Evolutionary conservation across 192 early-diverging fungal species (phyloP).

Genomic region (Spizellomyces sp.): DNA sequence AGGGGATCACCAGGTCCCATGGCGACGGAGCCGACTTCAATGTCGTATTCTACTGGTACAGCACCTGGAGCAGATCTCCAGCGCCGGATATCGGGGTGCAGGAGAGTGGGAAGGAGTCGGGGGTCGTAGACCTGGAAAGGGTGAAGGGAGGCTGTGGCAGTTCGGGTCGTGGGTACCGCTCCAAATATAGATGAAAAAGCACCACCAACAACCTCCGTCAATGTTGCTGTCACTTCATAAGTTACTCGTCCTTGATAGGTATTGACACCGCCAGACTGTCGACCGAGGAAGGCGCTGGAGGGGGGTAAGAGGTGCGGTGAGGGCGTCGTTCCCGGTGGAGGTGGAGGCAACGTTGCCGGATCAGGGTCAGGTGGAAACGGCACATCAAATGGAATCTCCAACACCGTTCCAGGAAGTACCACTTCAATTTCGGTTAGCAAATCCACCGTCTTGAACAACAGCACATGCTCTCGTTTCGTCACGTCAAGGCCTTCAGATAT

Average conservation of each 20-base stretch:
- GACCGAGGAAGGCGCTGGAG: conserved; percentile 21
- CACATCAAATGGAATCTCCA: conserved; percentile 48
- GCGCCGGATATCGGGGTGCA: conserved; percentile 50
- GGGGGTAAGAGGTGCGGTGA: conserved; percentile 34
- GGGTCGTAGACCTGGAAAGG: conserved; percentile 53
- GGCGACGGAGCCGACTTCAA: conserved; percentile 46
- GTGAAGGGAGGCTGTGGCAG: conserved; percentile 12
- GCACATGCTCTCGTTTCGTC: conserved; percentile 7
- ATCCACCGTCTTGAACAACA: conserved; percentile 8
- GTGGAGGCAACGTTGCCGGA: conserved; percentile 9
- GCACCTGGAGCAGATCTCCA: conserved; percentile 52
- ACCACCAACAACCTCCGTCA: conserved; percentile 25
- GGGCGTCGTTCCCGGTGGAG: conserved; percentile 19
- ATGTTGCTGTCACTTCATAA: conserved; percentile 40
- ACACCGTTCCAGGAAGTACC: conserved; percentile 30
- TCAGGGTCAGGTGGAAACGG: conserved; percentile 37
- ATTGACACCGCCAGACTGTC: neutral
- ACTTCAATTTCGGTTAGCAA: conserved; percentile 35
- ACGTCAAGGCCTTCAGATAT: conserved; percentile 6
- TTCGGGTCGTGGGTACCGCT: conserved; percentile 5
- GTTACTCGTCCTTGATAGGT: conserved; percentile 26
- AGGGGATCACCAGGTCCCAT: conserved; percentile 50
- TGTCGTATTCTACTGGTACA: conserved; percentile 53
- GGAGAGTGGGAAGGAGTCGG: conserved; percentile 46
- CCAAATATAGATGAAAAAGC: conserved; percentile 6